Base-by-base conservation (phyloP, 2,329 filamentous ascomycete genomes). In the Arthrobotrys iridis region DNA sequence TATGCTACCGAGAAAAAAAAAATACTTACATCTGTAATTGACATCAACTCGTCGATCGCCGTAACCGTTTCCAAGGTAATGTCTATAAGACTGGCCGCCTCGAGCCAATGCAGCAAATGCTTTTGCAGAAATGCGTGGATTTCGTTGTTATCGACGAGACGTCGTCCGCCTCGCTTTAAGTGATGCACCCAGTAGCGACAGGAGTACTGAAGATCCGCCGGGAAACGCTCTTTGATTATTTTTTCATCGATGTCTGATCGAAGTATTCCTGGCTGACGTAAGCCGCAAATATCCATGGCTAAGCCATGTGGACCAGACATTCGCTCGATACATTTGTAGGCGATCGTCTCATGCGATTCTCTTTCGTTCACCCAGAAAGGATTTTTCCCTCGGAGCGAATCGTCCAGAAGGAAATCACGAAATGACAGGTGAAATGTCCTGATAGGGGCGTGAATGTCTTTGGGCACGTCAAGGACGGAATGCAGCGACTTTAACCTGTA, bases 81-180 rank as follows among this genome's bases (percentile, higher is more conserved):
- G 37, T 77, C 67, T 37, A 82, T 79, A 48, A 80, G 79, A 35
- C 80, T 80, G 52, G 82, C 78, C 7, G 81, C 82, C 68, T 83
- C 81, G 28, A 83, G 79, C 82, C 81, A 83, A 68, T 82, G 79
- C 0, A 82, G 80, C 59, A 82, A 55, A 77, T 82, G 78, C 48
- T 67, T 62, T 67, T 80, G 68, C 4, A 83, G 77, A 71, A 83
- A 83, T 6, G 60, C n/a, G 64, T 81, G 77, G n/a, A 72, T 78
- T 63, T 77, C n/a, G 26, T 80, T 78, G 65, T 67, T 59, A 72
- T 81, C 78, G 13, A 11, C 11, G 4, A 55, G 4, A 33, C 48
- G 13, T 11, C 22, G 20, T 26, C 28, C 7, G 7, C 20, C 28
- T 55, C 15, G 48, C 20, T 55, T 55, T 55, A 55, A 33, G 30